Evolutionary conservation across 805 yeast genomes (phyloP).

Genomic region (Cyberlindnera lachancei): DNA sequence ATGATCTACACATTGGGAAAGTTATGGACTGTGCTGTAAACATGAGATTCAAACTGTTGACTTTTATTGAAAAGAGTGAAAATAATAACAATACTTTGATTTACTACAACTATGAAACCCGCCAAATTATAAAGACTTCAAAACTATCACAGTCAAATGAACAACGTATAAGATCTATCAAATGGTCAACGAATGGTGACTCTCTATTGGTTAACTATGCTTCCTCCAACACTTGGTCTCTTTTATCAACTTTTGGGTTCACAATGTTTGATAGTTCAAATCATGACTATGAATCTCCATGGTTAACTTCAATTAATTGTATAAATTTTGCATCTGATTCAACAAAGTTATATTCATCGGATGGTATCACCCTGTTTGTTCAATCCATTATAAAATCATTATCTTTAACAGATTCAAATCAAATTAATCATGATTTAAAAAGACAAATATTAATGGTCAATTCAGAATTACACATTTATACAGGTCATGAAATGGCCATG

Average conservation of each 20-base stretch:
- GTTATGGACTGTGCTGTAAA: constrained; percentile 7
- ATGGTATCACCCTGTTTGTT: constrained; percentile 4
- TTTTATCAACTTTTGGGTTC: constrained; percentile 22
- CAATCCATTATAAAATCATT: constrained; percentile 2
- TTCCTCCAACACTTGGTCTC: constrained; percentile 18
- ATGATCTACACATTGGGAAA: constrained; percentile 1
- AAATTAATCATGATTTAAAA: constrained; percentile 18
- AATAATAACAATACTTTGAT: constrained; percentile 1
- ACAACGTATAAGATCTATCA: constrained; percentile 1
- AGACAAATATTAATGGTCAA: constrained; percentile 18
- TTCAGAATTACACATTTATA: constrained; percentile 19
- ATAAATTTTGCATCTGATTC: constrained; percentile 1
- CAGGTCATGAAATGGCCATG: constrained; percentile 18
- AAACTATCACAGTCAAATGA: no score
- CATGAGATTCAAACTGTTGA: constrained; percentile 3
- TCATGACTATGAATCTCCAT: constrained; percentile 9
- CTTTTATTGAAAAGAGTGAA: constrained; percentile 2
- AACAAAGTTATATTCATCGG: constrained; percentile 2
- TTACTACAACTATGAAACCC: constrained; percentile 5
- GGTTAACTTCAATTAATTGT: constrained; percentile 5
- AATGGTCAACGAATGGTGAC: constrained; percentile 13
- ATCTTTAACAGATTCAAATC: constrained; percentile 2
- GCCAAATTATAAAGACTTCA: constrained; percentile 3
- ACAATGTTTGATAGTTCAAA: constrained; percentile 13
- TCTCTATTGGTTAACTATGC: constrained; percentile 12